Base-by-base conservation (phyloP, 257 asterid genomes). In the Leptodermis oblonga region DNA sequence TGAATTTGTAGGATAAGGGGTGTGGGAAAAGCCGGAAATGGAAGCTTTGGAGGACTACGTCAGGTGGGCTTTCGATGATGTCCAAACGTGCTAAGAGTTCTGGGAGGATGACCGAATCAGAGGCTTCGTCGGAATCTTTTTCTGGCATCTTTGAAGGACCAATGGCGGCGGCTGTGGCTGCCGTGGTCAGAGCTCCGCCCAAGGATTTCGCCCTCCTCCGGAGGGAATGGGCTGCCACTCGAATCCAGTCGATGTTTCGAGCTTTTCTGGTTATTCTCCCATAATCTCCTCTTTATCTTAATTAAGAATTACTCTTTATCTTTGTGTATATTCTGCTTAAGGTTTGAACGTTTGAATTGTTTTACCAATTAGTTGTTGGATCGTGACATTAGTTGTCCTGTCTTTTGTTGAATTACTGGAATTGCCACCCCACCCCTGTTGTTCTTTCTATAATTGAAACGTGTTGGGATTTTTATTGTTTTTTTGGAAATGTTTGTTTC, bases 31-130 rank as follows among this genome's bases (percentile, higher is more conserved):
- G 81, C 62, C 85, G 79, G 65, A 94, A 81, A 68, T 91, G 99
- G 99, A 89, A 74, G 93, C 87, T 94, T 8, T 94, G 99, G 99
- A 84, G 97, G 85, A 91, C 85, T 72, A 82, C 83, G 7, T 87
- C 99, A 0, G 93, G 88, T 8, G 92, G 95, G 25, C 73, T 83
- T 17, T 69, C 79, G 28, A 20, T 75, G 70, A 60, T 76, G 39
- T 72, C 84, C 5, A 86, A 81, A 75, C 76, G 79, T 18, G 69
- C 75, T 43, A 87, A 83, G 84, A 80, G 82, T 42, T 74, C 80
- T 39, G 79, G 71, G 11, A 73, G 71, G 59, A 61, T 61, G 81
- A 65, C 73, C 54, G 94, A 78, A 74, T 76, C 88, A 5, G 92
- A 83, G 54, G 90, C 74, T 0, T 85, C n/a, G 59, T 52, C 91